Percentiles rank a stretch among this genome's conserved stretches.
Evolutionary conservation across 345 rosid species (phyloP).

Genomic region (Aethionema arabicum): DNA sequence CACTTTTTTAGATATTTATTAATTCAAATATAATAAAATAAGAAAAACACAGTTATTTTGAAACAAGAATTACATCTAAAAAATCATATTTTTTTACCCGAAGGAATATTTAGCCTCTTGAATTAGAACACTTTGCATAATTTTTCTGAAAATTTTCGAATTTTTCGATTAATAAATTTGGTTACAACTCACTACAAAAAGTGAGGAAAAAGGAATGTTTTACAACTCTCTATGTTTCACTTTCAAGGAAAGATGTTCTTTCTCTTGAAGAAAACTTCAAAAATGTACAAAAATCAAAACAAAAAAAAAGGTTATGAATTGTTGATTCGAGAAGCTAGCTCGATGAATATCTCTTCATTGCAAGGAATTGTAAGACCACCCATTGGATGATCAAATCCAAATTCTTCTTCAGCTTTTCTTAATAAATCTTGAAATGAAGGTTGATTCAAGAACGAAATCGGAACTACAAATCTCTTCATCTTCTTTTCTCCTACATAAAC

Average conservation of each 20-base stretch:
- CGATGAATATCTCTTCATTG: constrained; percentile 40
- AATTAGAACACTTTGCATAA: too few species aligned
- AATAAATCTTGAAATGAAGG: constrained; percentile 44
- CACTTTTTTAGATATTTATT: too few species aligned
- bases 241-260: constrained; percentile 35
- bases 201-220: constrained; percentile 34
- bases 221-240: constrained; percentile 37
- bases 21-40: too few species aligned
- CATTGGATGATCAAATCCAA: constrained; percentile 43
- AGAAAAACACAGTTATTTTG: too few species aligned
- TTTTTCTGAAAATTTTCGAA: too few species aligned
- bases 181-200: constrained; percentile 25
- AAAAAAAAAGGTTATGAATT: constrained; percentile 14
- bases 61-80: too few species aligned
- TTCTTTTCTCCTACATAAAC: constrained; percentile 44
- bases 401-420: constrained; percentile 44
- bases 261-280: constrained; percentile 30
- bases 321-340: constrained; percentile 38
- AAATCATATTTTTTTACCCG: too few species aligned
- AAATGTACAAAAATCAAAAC: constrained; percentile 24
- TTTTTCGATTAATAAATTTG: constrained; percentile 21
- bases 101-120: too few species aligned
- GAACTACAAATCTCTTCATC: constrained; percentile 44
- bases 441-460: constrained; percentile 38
- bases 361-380: constrained; percentile 50